Evolutionary conservation across 352 stramenopile genomes (phyloP).

Genomic region (Phytophthora fragariaefolia): DNA sequence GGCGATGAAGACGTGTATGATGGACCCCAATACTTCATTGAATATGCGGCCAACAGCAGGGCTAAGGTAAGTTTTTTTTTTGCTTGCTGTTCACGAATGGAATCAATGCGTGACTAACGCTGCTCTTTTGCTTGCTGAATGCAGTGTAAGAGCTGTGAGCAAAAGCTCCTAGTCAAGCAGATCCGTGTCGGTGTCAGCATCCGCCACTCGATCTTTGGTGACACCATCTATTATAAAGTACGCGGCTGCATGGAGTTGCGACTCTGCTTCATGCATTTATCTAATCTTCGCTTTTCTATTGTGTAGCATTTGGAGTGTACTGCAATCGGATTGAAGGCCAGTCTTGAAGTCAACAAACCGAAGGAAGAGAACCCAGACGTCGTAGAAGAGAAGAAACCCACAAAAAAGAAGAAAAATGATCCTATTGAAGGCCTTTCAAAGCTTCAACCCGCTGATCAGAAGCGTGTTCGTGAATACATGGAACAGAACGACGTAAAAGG

Average conservation of each 20-base stretch:
- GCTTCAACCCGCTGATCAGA: conserved; percentile 53
- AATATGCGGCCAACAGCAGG: conserved; percentile 68
- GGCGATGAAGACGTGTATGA: conserved; percentile 49
- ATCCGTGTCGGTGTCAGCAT: conserved; percentile 69
- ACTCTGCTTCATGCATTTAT: conserved; percentile 4
- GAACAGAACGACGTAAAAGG: conserved; percentile 51
- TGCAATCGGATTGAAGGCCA: conserved; percentile 27
- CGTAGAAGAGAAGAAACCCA: conserved; percentile 14
- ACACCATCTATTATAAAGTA: conserved; percentile 87
- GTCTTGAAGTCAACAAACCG: conserved; percentile 17
- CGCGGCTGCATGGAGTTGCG: neutral
- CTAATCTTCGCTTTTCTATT: neutral
- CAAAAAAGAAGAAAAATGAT: conserved; percentile 29
- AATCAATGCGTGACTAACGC: too few species aligned
- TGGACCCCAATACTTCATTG: conserved; percentile 66
- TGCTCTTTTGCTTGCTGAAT: too few species aligned
- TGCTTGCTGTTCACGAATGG: neutral
- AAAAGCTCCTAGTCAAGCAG: conserved; percentile 50
- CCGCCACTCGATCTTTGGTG: conserved; percentile 81
- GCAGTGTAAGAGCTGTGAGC: conserved; percentile 83
- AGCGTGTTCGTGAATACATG: conserved; percentile 64
- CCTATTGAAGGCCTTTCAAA: conserved; percentile 56
- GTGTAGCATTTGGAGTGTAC: conserved; percentile 49
- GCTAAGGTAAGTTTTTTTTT: conserved; percentile 46
- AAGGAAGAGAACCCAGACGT: conserved; percentile 19